Conservation (phyloP, 2,329 filamentous ascomycete genomes). For the Trichoderma simmonsii region DNA sequence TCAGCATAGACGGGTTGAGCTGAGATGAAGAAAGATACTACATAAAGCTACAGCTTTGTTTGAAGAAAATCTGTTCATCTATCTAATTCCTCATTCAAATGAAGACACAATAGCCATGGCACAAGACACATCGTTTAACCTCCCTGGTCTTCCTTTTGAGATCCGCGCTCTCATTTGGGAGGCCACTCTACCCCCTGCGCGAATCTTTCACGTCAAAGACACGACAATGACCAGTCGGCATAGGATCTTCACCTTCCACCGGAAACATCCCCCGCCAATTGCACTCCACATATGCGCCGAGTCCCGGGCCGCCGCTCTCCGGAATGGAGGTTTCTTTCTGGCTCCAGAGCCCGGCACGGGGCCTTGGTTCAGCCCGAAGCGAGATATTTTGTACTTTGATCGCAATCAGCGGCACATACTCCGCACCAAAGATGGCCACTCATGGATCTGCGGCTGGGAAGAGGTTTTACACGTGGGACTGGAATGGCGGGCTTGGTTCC, state of each 20-base stretch:
- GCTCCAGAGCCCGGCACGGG: slow-evolving; percentile 16
- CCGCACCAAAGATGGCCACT: slow-evolving; percentile 15
- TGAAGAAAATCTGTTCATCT: neutral
- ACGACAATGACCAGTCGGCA: neutral
- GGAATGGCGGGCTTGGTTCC: slow-evolving; percentile 31
- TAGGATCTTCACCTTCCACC: slow-evolving; percentile 25
- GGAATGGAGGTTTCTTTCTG: slow-evolving; percentile 28
- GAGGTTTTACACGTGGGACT: slow-evolving; percentile 28
- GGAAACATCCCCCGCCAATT: slow-evolving; percentile 23
- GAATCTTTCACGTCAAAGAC: slow-evolving; percentile 31
- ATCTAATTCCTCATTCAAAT: neutral
- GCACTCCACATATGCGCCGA: slow-evolving; percentile 27
- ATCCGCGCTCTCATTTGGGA: slow-evolving; percentile 32
- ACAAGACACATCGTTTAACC: slow-evolving; percentile 4
- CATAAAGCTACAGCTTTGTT: neutral
- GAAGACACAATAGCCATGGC: neutral
- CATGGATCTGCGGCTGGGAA: slow-evolving; percentile 25
- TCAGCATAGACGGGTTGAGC: neutral
- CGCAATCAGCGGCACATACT: slow-evolving; percentile 26
- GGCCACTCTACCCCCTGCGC: slow-evolving; percentile 26
- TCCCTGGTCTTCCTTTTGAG: slow-evolving; percentile 27
- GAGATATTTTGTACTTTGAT: slow-evolving; percentile 32
- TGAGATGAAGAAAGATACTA: neutral
- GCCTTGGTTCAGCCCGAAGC: slow-evolving; percentile 28
- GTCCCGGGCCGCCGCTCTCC: slow-evolving; percentile 28